Percentiles rank a stretch among this genome's conserved stretches.
Evolutionary conservation across 345 rosid species (phyloP).

Genomic region (Populus simonii): DNA sequence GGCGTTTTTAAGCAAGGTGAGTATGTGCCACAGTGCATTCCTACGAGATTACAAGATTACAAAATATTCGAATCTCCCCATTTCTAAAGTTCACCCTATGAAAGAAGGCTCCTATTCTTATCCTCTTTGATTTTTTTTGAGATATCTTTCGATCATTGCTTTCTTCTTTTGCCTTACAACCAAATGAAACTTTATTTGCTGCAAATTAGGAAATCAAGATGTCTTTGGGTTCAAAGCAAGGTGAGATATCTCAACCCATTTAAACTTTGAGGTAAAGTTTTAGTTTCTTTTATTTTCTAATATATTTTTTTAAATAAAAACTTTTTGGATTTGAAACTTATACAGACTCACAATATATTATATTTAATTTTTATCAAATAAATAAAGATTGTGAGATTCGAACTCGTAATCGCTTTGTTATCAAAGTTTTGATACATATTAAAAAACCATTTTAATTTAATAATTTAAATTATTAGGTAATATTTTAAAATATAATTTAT

Average conservation of each 20-base stretch:
- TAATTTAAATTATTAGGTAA: too few species aligned
- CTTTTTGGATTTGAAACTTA: too few species aligned
- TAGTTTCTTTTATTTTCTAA: too few species aligned
- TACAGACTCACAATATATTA: rapidly evolving
- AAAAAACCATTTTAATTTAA: rapidly evolving
- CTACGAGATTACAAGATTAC: background rate
- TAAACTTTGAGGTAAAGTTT: too few species aligned
- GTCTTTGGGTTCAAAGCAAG: background rate
- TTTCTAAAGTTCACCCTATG: background rate
- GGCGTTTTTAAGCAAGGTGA: background rate
- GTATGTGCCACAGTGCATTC: background rate
- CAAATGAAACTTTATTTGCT: background rate
- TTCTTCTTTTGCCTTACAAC: background rate
- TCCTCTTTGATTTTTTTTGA: background rate
- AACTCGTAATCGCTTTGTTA: rapidly evolving
- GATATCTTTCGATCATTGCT: background rate
- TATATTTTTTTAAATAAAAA: too few species aligned
- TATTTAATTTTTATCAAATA: too few species aligned
- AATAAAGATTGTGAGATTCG: too few species aligned
- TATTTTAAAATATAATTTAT: too few species aligned
- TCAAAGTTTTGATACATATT: too few species aligned
- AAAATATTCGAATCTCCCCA: background rate
- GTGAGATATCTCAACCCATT: too few species aligned
- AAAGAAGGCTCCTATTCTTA: too few species aligned
- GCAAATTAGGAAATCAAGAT: background rate